phyloP scores from a whole-genome alignment of 2,329 filamentous ascomycete genomes.

The Alternaria postmessia region DNA sequence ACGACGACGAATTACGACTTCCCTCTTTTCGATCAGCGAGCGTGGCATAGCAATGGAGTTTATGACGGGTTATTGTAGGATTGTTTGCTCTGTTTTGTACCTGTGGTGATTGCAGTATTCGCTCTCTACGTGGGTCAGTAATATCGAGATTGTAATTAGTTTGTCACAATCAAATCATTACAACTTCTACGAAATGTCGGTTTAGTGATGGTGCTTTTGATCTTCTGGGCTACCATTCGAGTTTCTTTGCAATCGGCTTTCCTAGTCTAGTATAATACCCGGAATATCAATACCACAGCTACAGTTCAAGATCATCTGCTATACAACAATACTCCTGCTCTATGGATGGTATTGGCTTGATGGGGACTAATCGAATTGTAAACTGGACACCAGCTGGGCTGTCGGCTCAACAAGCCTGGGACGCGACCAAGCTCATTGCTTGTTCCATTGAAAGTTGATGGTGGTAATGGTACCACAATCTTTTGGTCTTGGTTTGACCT shows the following conservation, averaged over 20 bases:
- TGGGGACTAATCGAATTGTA: background rate
- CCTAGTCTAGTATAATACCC: background rate
- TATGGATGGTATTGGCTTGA: background rate
- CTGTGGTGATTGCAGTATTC: background rate
- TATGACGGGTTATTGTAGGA: background rate
- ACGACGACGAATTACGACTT: background rate
- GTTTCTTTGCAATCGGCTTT: background rate
- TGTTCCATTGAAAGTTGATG: background rate
- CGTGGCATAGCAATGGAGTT: constrained; percentile 6
- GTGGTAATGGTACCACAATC: background rate
- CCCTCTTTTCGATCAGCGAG: background rate
- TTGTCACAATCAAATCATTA: background rate
- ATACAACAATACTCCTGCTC: background rate
- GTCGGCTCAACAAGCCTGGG: background rate
- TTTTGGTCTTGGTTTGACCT: background rate
- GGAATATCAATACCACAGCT: background rate
- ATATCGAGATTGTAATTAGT: background rate
- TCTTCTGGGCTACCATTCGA: background rate
- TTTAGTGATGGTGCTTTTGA: background rate
- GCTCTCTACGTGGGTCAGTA: background rate
- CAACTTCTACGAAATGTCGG: too few species aligned
- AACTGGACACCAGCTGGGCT: background rate
- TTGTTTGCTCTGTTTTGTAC: background rate
- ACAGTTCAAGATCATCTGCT: background rate
- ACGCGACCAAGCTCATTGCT: background rate